phyloP scores from a whole-genome alignment of 1,139 yeast species.

The Saccharomyces hybrid region DNA sequence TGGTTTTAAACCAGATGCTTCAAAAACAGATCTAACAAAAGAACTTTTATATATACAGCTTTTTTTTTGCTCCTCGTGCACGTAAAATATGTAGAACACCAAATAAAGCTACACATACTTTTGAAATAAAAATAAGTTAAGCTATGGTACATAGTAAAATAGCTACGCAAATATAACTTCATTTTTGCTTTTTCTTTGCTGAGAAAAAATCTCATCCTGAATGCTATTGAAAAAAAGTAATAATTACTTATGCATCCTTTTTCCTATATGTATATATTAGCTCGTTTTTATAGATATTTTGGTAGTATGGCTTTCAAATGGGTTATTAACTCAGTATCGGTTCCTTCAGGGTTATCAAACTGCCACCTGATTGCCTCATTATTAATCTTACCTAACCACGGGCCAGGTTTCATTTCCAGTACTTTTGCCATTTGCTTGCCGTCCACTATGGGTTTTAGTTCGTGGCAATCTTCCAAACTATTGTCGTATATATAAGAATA shows the following conservation, averaged over 20 bases:
- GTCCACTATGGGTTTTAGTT: constrained; percentile 50
- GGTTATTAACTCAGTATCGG: constrained; percentile 47
- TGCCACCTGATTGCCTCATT: constrained; percentile 65
- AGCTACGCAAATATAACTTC: not conserved
- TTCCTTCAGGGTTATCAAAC: constrained; percentile 54
- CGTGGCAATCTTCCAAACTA: constrained; percentile 38
- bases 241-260: not conserved
- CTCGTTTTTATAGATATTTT: constrained; percentile 9
- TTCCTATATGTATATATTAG: not conserved
- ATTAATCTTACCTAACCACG: constrained; percentile 62
- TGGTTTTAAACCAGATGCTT: not conserved
- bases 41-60: not conserved
- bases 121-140: not conserved
- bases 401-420: constrained; percentile 66
- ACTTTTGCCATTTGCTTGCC: constrained; percentile 57
- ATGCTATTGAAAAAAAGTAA: not conserved
- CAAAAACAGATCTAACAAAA: not conserved
- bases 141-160: not conserved
- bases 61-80: not conserved
- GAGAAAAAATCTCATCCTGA: too few species aligned
- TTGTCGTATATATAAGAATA: constrained; percentile 25
- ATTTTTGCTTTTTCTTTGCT: not conserved
- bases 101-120: not conserved
- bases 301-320: constrained; percentile 34
- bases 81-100: not conserved